phyloP scores from a whole-genome alignment of 2,329 filamentous ascomycete genomes.

The Beauveria bassiana region DNA sequence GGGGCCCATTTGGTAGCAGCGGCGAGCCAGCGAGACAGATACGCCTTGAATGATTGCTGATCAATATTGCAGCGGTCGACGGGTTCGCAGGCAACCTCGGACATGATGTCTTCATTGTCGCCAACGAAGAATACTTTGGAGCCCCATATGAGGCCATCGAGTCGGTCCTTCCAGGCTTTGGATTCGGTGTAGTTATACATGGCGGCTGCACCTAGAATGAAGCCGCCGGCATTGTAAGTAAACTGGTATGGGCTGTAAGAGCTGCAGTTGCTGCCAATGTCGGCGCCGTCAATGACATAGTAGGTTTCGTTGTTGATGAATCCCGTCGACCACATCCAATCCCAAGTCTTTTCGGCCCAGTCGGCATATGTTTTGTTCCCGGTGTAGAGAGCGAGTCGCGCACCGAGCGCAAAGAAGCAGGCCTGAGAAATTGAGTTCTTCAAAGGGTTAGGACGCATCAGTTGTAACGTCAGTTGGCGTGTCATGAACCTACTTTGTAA shows the following conservation, averaged over 20 bases:
- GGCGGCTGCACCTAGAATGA: conserved; percentile 58
- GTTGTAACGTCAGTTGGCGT: not conserved
- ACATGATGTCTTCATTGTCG: conserved; percentile 48
- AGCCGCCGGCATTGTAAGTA: conserved; percentile 61
- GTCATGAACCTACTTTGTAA: conserved; percentile 42
- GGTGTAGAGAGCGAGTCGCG: conserved; percentile 68
- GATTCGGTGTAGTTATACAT: conserved; percentile 57
- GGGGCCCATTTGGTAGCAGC: conserved; percentile 57
- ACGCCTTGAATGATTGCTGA: conserved; percentile 58
- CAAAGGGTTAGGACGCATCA: not conserved
- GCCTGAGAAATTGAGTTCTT: conserved; percentile 56
- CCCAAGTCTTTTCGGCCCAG: conserved; percentile 68
- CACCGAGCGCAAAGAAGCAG: conserved; percentile 54
- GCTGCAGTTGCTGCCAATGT: conserved; percentile 50
- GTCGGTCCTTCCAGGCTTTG: conserved; percentile 48
- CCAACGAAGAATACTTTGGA: conserved; percentile 48
- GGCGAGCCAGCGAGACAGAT: conserved; percentile 54
- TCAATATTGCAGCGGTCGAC: conserved; percentile 54
- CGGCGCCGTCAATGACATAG: conserved; percentile 55
- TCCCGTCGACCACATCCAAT: conserved; percentile 53
- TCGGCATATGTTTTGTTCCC: conserved; percentile 68
- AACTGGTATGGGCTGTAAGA: conserved; percentile 55
- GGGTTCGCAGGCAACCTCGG: conserved; percentile 58
- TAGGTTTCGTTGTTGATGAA: conserved; percentile 51
- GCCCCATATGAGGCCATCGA: conserved; percentile 48